Evolutionary conservation across 495 filamentous ascomycete genomes (phyloP).

Genomic region (Neurospora sp.): DNA sequence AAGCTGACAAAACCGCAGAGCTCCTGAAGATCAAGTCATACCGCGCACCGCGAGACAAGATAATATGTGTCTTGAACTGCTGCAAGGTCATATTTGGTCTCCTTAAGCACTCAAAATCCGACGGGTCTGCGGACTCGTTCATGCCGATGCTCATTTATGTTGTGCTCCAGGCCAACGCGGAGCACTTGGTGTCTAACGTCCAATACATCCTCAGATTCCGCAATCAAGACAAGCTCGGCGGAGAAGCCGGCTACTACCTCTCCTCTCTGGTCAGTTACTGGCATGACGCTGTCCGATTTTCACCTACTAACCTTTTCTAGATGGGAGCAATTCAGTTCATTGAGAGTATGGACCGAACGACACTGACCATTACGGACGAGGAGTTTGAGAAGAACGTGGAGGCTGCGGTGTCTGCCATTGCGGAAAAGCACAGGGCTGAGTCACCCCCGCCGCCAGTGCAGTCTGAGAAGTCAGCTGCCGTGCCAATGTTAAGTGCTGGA

Average conservation of each 20-base stretch:
- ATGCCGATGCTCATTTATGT: slow-evolving; percentile 94
- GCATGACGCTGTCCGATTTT: background rate
- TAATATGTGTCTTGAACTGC: slow-evolving; percentile 96
- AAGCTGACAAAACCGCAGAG: slow-evolving; percentile 44
- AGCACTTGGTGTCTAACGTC: slow-evolving; percentile 92
- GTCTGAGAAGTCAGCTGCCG: slow-evolving; percentile 52
- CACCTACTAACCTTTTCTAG: slow-evolving; percentile 30
- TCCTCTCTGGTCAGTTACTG: slow-evolving; percentile 68
- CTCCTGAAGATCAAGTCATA: slow-evolving; percentile 93
- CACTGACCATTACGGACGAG: slow-evolving; percentile 82
- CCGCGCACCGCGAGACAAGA: slow-evolving; percentile 90
- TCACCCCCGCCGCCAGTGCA: slow-evolving; percentile 34
- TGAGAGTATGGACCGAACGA: slow-evolving; percentile 89
- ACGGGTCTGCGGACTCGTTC: slow-evolving; percentile 93
- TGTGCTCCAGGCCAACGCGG: slow-evolving; percentile 85
- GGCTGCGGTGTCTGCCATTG: slow-evolving; percentile 90
- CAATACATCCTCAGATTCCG: slow-evolving; percentile 96
- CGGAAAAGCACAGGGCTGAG: slow-evolving; percentile 65
- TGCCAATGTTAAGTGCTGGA: slow-evolving; percentile 26
- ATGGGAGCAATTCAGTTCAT: slow-evolving; percentile 96
- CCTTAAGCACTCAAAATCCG: slow-evolving; percentile 80
- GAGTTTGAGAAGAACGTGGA: slow-evolving; percentile 95
- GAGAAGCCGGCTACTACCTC: slow-evolving; percentile 95
- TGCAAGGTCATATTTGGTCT: slow-evolving; percentile 99
- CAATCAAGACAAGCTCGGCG: slow-evolving; percentile 92